Percentiles rank a stretch among this genome's conserved stretches.
phyloP scores from a whole-genome alignment of 202 grass and related monocot genomes.

The Digitaria exilis region DNA sequence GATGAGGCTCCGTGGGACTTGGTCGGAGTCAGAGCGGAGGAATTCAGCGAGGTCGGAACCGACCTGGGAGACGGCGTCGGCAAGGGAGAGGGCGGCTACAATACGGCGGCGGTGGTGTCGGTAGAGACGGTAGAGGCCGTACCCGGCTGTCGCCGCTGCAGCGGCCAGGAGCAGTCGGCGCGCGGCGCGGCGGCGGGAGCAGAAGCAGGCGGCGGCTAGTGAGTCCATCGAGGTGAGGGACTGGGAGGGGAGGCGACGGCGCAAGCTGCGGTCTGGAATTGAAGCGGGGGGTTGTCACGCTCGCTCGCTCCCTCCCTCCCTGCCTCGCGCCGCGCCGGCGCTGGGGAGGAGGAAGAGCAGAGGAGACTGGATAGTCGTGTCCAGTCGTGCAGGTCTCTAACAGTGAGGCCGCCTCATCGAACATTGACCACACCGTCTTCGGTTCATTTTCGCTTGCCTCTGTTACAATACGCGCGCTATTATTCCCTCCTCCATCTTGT shows the following conservation, averaged over 20 bases:
- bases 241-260: neutral
- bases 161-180: constrained; percentile 46
- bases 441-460: neutral
- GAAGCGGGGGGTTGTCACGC: constrained; percentile 36
- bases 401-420: neutral
- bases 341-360: neutral
- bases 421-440: neutral
- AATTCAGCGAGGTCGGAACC: constrained; percentile 73
- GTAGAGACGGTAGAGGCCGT: constrained; percentile 65
- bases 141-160: constrained; percentile 39
- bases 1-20: constrained; percentile 61
- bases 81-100: constrained; percentile 55
- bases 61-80: constrained; percentile 50
- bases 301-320: neutral
- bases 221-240: constrained; percentile 39
- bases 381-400: constrained; percentile 15
- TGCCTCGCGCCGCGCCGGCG: constrained; percentile 12
- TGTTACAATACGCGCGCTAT: no score
- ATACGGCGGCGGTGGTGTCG: constrained; percentile 56
- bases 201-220: constrained; percentile 20
- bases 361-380: constrained; percentile 26
- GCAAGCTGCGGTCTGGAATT: neutral
- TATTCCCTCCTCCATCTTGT: no score
- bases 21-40: constrained; percentile 72
- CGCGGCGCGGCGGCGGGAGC: constrained; percentile 33